These are phyloP conservation scores for Circinella minor DNA, from an alignment of 371 early-diverging fungal genomes.

Conservation along the genomic window DNA sequence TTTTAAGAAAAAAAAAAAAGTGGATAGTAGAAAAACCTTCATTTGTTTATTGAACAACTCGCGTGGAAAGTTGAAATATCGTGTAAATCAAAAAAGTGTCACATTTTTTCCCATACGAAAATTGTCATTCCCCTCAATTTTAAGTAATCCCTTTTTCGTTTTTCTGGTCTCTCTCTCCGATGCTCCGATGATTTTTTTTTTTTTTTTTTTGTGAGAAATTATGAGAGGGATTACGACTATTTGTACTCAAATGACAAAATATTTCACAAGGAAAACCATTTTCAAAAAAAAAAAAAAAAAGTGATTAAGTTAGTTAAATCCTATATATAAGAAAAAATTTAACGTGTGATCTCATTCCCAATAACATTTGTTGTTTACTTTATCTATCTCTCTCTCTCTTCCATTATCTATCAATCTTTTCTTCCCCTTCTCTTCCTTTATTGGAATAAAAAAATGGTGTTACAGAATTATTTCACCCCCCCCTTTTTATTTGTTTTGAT, in stretches of 20 bases:
- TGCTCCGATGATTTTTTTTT: constrained; percentile 3
- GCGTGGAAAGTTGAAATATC: no score
- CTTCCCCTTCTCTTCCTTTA: not conserved
- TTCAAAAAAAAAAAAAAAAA: not conserved
- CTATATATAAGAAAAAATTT: not conserved
- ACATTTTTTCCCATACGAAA: not conserved
- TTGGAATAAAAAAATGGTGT: not conserved
- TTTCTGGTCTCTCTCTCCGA: no score
- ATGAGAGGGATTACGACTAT: constrained; percentile 1
- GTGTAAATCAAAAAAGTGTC: no score
- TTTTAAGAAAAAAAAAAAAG: no score
- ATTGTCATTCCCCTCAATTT: no score
- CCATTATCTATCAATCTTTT: constrained; percentile 1
- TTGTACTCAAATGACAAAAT: constrained; percentile 9
- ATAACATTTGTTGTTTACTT: not conserved
- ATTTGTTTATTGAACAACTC: no score
- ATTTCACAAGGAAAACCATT: not conserved
- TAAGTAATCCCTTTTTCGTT: no score
- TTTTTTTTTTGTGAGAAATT: no score
- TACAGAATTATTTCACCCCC: no score
- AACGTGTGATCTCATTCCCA: not conserved
- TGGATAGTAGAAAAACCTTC: no score
- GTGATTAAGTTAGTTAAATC: not conserved
- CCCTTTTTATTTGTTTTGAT: no score
- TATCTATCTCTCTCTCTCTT: not conserved